A percentile compares a stretch with the other conserved stretches of the same genome.
phyloP scores from a whole-genome alignment of 2,329 filamentous ascomycete species.

The Alternaria angustiovoidea region DNA sequence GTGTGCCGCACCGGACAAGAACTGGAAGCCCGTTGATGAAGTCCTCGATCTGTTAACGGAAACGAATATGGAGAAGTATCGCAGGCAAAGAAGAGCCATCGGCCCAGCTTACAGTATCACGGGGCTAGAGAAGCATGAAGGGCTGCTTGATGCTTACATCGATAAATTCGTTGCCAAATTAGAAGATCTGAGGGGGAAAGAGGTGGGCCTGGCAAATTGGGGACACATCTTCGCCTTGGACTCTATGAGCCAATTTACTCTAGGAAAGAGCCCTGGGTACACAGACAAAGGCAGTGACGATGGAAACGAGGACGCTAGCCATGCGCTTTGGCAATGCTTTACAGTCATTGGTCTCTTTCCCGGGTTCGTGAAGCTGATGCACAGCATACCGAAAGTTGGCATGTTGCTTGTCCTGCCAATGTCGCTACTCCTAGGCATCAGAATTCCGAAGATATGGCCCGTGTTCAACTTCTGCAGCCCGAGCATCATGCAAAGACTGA shows the following conservation, averaged over 20 bases:
- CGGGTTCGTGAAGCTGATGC: neutral
- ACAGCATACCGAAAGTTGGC: neutral
- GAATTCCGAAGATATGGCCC: neutral
- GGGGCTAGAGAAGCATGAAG: neutral
- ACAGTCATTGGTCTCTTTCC: neutral
- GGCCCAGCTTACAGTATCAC: neutral
- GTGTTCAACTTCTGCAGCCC: neutral
- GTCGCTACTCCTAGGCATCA: neutral
- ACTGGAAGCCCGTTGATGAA: neutral
- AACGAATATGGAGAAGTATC: neutral
- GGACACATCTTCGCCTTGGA: neutral
- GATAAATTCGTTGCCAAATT: neutral
- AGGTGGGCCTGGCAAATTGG: neutral
- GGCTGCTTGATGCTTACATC: neutral
- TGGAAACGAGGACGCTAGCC: neutral
- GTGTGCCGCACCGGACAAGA: neutral
- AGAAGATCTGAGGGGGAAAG: neutral
- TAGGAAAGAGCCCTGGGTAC: neutral
- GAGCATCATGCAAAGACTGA: neutral
- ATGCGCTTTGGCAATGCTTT: neutral
- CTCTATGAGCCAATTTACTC: neutral
- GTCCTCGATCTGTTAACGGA: neutral
- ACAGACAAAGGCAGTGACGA: neutral
- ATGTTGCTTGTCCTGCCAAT: neutral
- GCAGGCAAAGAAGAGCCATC: neutral